Base-by-base conservation (phyloP, 352 stramenopile species). In the Pythium brachiatum region DNA sequence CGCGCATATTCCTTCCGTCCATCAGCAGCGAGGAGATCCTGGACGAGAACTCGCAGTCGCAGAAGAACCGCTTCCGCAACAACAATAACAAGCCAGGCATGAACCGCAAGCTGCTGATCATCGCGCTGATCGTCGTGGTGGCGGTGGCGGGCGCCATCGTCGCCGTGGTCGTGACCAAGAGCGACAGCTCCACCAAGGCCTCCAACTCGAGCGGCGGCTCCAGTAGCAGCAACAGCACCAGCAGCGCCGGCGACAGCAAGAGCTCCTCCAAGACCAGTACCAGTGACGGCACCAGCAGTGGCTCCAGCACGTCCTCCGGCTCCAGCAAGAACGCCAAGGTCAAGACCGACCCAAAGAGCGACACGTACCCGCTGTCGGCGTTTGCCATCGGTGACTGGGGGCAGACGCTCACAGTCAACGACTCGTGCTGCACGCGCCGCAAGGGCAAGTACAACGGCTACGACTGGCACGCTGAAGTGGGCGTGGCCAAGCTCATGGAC, bases 371-470 rank as follows among this genome's bases (percentile, higher is more conserved):
- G 18, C 38, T 70, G 20, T 34, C 51, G 2, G 57, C 52, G 15
- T 76, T 76, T 56, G 69, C 65, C 13, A 63, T 79, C 21, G 70
- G 70, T 25, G 62, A 69, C 53, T 77, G 70, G 70, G 66, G 66
- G 23, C 32, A 55, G 32, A 72, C 63, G 15, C 60, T 60, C 41
- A 39, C 38, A n/a, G 18, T 39, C 16, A 70, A 72, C 48, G 60
- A 58, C 47, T 71, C 62, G 38, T 74, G 67, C 62, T 74, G 67
- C 34, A 23, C 23, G 38, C 67, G 67, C 23, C 67, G 67, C 44
- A 63, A 73, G 29, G 57, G 57, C 31, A 68, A 62, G 29, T 79
- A 62, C 61, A 80, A 75, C 38, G 68, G 54, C 34, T 70, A 72
- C 38, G 65, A 75, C 39, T 63, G 62, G 57, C 67, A 69, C 50